A percentile compares a stretch with the other conserved stretches of the same genome.
These are phyloP conservation scores for Starmerella asiatica DNA, from an alignment of 805 yeast species.

Conservation along the genomic window DNA sequence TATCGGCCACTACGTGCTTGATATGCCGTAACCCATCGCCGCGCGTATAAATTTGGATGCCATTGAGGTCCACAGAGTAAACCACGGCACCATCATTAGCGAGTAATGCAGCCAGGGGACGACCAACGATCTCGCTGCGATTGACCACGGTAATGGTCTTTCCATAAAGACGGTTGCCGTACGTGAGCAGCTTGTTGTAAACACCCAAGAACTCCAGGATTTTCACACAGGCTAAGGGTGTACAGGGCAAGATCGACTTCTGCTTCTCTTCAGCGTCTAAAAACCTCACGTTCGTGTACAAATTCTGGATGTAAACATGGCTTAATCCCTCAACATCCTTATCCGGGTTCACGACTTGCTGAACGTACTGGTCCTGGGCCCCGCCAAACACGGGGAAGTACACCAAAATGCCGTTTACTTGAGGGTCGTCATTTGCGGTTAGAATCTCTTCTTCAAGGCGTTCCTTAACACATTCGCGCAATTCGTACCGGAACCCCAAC, in stretches of 20 bases:
- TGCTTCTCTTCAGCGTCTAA: conserved; percentile 51
- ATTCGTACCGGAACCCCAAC: conserved; percentile 73
- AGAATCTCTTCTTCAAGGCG: conserved; percentile 72
- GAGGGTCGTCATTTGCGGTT: conserved; percentile 63
- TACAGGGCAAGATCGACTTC: conserved; percentile 89
- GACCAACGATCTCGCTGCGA: conserved; percentile 91
- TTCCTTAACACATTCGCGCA: conserved; percentile 62
- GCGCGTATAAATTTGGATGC: conserved; percentile 81
- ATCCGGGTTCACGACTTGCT: conserved; percentile 79
- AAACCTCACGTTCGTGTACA: conserved; percentile 84
- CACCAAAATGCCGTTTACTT: conserved; percentile 85
- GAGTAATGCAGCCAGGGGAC: conserved; percentile 87
- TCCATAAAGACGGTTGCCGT: conserved; percentile 88
- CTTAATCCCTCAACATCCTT: conserved; percentile 95
- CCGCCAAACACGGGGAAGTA: conserved; percentile 96
- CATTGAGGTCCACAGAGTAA: conserved; percentile 76
- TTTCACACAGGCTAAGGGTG: conserved; percentile 90
- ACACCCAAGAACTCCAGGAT: conserved; percentile 80
- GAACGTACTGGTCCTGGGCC: conserved; percentile 87
- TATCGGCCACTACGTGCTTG: conserved; percentile 68
- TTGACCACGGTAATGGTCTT: conserved; percentile 83
- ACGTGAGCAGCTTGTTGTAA: conserved; percentile 65
- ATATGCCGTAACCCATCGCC: conserved; percentile 77
- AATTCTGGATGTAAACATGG: conserved; percentile 78
- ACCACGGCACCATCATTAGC: conserved; percentile 98